Base-by-base conservation (phyloP, 169 alveolate genomes). In the Neospora caninum region DNA sequence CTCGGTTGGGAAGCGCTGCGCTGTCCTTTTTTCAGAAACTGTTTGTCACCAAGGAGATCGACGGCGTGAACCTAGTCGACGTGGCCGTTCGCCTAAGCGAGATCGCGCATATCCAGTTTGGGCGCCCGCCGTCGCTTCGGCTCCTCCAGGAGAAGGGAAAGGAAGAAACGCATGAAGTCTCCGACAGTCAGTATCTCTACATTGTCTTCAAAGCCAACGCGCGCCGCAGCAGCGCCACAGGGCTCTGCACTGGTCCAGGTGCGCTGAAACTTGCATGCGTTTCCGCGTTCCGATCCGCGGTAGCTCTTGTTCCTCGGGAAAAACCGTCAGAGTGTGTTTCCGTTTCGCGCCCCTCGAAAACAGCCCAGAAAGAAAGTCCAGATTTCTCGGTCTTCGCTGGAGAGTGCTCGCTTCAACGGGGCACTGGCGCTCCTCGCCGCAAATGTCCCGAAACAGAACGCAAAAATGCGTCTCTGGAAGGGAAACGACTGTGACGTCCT, bases 41-140 rank as follows among this genome's bases (percentile, higher is more conserved):
- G 45, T 36, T 78, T 22, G 86, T 78, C 86, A 78, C 86, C 43
- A 78, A 78, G 45, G 86, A 78, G 45, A 16, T 78, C 86, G n/a
- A 78, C 49, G 86, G 86, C 4, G 27, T 29, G 86, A 10, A n/a
- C 29, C 4, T 78, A 25, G 86, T 78, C 9, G 86, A 78, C 45
- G 86, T 78, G 13, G 86, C 86, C 45, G 45, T 78, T 0, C 22
- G 42, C 27, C 39, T 78, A 1, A 20, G 20, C 42, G 86, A 78
- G 13, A 78, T 78, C 86, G 39, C 39, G 10, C 27, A n/a, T 0
- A 78, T 78, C 86, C 45, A 78, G 31, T 78, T 78, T 43, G 86
- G 86, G 1, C 22, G 42, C 2, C 42, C 86, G 7, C 86, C 86
- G 2, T 20, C 86, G 29, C 45, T 38, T 20, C 43, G 39, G 7